These are phyloP conservation scores for Cutaneotrichosporon cavernicola DNA, from an alignment of 1,284 basidiomycete genomes.

Conservation along the genomic window DNA sequence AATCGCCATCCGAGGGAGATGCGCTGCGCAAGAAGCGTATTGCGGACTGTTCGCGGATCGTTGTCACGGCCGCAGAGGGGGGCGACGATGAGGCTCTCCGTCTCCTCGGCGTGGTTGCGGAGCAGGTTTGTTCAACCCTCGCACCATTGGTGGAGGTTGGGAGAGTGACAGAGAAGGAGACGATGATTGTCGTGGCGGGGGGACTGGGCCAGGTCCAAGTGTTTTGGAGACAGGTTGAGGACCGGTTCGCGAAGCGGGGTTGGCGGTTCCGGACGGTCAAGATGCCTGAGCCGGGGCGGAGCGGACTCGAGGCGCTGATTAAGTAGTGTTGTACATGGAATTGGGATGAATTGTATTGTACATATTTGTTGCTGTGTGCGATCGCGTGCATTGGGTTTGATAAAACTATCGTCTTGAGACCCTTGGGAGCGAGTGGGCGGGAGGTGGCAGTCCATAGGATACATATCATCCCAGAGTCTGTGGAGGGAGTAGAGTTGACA, in stretches of 20 bases:
- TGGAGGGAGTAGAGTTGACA: no score
- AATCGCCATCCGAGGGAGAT: slow-evolving; percentile 13
- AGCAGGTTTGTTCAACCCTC: slow-evolving; percentile 24
- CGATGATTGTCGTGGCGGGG: slow-evolving; percentile 24
- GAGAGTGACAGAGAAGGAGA: background rate
- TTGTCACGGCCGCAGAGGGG: slow-evolving; percentile 11
- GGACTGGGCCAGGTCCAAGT: slow-evolving; percentile 17
- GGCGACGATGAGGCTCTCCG: slow-evolving; percentile 17
- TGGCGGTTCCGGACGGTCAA: slow-evolving; percentile 22
- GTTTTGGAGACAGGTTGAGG: slow-evolving; percentile 20
- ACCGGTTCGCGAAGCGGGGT: slow-evolving; percentile 5
- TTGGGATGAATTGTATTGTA: background rate
- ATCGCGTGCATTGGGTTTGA: background rate
- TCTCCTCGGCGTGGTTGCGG: slow-evolving; percentile 18
- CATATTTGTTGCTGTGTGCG: background rate
- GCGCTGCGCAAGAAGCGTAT: slow-evolving; percentile 22
- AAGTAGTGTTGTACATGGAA: background rate
- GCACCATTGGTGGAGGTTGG: slow-evolving; percentile 14
- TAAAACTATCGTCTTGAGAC: no score
- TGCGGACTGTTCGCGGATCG: slow-evolving; percentile 20
- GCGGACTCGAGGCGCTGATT: slow-evolving; percentile 14
- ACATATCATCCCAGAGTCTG: no score
- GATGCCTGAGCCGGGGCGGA: slow-evolving; percentile 18
- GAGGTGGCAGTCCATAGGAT: no score
- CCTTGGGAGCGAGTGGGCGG: no score